These are phyloP conservation scores for Lentinula boryana DNA, from an alignment of 768 basidiomycete species.

Conservation along the genomic window DNA sequence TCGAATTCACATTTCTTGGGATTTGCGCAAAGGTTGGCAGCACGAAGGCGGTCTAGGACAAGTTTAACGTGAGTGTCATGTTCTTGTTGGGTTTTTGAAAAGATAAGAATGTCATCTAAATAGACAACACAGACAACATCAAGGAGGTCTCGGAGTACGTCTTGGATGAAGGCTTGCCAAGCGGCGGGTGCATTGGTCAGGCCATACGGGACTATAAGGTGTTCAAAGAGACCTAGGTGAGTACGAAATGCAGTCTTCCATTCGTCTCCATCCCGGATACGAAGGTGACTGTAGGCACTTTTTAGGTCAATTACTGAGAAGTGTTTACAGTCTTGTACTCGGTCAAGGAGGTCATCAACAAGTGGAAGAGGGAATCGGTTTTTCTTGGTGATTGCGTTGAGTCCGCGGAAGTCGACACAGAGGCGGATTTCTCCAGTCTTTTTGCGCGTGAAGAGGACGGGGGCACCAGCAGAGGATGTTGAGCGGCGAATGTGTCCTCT, in stretches of 20 bases:
- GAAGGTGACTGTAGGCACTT: no score
- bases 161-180: conserved; percentile 36
- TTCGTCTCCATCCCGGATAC: conserved; percentile 25
- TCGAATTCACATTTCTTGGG: conserved; percentile 31
- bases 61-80: conserved; percentile 12
- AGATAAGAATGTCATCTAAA: conserved; percentile 37
- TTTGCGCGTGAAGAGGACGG: no score
- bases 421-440: no score
- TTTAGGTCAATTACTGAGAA: no score
- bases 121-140: conserved; percentile 27
- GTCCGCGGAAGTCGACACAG: no score
- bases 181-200: conserved; percentile 27
- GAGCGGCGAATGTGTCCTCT: no score
- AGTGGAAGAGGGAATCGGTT: no score
- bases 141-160: conserved; percentile 29
- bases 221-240: conserved; percentile 29
- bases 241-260: conserved; percentile 36
- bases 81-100: conserved; percentile 17
- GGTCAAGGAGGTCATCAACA: no score
- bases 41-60: conserved; percentile 16
- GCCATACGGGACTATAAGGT: conserved; percentile 32
- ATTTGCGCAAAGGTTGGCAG: conserved; percentile 25
- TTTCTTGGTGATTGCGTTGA: no score
- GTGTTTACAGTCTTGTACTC: no score
- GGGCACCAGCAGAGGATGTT: no score